phyloP scores from a whole-genome alignment of 495 filamentous ascomycete species.

The Daldinia childiae region DNA sequence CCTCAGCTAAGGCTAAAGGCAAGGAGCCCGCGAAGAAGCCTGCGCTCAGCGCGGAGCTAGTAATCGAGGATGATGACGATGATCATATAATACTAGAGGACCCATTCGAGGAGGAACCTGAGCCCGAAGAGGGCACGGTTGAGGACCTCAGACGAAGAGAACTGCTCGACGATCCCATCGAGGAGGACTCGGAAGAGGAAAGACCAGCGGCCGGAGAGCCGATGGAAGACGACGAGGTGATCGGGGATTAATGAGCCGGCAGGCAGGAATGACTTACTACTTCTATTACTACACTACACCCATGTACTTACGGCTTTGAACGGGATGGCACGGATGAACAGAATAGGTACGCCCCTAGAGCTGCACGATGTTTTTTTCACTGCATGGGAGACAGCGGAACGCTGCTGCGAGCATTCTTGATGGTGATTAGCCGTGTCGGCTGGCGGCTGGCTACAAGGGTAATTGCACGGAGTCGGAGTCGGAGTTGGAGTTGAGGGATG shows the following conservation, averaged over 20 bases:
- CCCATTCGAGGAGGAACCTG: conserved; percentile 58
- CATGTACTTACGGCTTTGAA: conserved; percentile 12
- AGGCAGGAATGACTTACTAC: background rate
- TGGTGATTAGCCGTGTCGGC: background rate
- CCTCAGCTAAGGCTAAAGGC: conserved; percentile 56
- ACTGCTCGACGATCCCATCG: conserved; percentile 63
- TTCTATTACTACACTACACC: background rate
- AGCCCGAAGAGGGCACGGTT: conserved; percentile 61
- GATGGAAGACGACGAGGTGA: conserved; percentile 71
- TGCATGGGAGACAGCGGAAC: background rate
- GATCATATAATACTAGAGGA: conserved; percentile 52
- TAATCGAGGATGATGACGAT: conserved; percentile 62
- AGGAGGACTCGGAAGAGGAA: conserved; percentile 63
- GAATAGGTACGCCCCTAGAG: conserved; percentile 7
- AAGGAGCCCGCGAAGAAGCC: conserved; percentile 56
- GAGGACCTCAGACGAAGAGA: conserved; percentile 71
- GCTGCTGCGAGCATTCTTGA: background rate
- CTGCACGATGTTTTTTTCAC: background rate
- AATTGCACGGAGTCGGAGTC: conserved; percentile 11
- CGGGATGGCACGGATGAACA: conserved; percentile 13
- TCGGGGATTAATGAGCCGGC: conserved; percentile 67
- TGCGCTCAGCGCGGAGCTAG: conserved; percentile 56
- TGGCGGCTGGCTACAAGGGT: conserved; percentile 1
- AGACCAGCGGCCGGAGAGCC: conserved; percentile 45
- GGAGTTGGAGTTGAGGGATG: conserved; percentile 11